A percentile compares a stretch with the other conserved stretches of the same genome.
These are phyloP conservation scores for Pichia sp. DNA, from an alignment of 1,139 yeast genomes.

Conservation along the genomic window DNA sequence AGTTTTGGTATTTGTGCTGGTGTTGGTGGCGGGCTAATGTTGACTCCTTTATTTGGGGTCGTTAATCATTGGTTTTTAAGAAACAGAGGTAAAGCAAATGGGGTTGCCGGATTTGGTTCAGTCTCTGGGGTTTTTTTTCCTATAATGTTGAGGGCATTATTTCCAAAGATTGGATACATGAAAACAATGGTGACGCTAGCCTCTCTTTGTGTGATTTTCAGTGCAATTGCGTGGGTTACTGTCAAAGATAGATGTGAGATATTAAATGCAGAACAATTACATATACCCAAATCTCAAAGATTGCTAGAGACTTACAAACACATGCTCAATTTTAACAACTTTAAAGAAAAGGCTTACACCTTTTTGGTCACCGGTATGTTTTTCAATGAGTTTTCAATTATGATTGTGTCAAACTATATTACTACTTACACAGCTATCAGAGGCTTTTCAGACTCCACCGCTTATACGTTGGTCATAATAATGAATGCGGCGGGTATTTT, in stretches of 20 bases:
- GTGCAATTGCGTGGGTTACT: conserved; percentile 22
- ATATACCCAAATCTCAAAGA: conserved; percentile 5
- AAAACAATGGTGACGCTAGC: conserved; percentile 55
- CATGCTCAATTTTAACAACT: conserved; percentile 35
- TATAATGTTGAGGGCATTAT: conserved; percentile 45
- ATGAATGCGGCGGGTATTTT: conserved; percentile 42
- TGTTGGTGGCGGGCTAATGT: conserved; percentile 46
- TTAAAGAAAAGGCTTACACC: conserved; percentile 32
- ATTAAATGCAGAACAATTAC: conserved; percentile 13
- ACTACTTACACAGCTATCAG: conserved; percentile 42
- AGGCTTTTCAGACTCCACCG: conserved; percentile 33
- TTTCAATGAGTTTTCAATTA: conserved; percentile 21
- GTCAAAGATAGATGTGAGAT: conserved; percentile 22
- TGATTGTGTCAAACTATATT: conserved; percentile 29
- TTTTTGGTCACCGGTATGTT: conserved; percentile 22
- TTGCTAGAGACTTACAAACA: conserved; percentile 32
- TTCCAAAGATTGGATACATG: conserved; percentile 41
- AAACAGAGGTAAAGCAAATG: conserved; percentile 50
- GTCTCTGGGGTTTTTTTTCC: conserved; percentile 59
- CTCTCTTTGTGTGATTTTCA: conserved; percentile 37
- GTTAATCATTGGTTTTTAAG: conserved; percentile 55
- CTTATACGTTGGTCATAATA: conserved; percentile 39
- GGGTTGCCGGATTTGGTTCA: conserved; percentile 52
- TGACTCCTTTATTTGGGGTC: conserved; percentile 51
- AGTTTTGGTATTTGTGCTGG: conserved; percentile 52